Evolutionary conservation across 441 rosid species (phyloP).

Genomic region (Mallotus japonicus): DNA sequence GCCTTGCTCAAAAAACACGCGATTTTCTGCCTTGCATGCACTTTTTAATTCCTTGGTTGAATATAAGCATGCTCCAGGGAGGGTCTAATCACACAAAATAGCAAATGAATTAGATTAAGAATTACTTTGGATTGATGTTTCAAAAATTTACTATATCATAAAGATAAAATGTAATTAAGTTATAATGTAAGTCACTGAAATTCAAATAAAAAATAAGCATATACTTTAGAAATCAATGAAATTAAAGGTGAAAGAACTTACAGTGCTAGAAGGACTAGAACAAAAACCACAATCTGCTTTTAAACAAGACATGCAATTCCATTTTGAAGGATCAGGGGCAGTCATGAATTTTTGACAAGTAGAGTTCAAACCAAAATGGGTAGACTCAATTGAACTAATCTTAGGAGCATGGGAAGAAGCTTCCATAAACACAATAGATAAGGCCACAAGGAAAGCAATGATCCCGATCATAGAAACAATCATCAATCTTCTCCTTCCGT

Average conservation of each 20-base stretch:
- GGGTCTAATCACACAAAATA: conserved; percentile 29
- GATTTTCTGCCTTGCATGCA: conserved; percentile 32
- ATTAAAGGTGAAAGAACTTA: conserved; percentile 11
- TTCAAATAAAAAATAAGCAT: too few relatives aligned
- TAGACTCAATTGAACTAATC: conserved; percentile 35
- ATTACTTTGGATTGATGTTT: too few relatives aligned
- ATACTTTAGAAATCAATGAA: too few relatives aligned
- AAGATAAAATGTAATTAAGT: too few relatives aligned
- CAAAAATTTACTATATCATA: too few relatives aligned
- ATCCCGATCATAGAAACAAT: conserved; percentile 66
- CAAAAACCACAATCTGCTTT: conserved; percentile 67
- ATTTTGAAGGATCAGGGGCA: conserved; percentile 28
- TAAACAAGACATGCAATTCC: conserved; percentile 81
- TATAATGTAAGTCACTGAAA: too few relatives aligned
- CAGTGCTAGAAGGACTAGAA: conserved; percentile 40
- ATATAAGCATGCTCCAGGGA: conserved; percentile 73
- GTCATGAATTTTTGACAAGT: conserved; percentile 52
- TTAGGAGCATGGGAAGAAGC: conserved; percentile 59
- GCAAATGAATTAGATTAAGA: too few relatives aligned
- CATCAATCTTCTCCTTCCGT: conserved; percentile 75
- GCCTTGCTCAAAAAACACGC: conserved; percentile 59
- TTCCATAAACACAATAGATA: conserved; percentile 49
- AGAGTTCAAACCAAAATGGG: conserved; percentile 49
- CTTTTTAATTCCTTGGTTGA: conserved; percentile 32
- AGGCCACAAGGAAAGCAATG: conserved; percentile 48